Conservation (phyloP, 768 basidiomycete species). For the Cystobasidium tubakii region DNA sequence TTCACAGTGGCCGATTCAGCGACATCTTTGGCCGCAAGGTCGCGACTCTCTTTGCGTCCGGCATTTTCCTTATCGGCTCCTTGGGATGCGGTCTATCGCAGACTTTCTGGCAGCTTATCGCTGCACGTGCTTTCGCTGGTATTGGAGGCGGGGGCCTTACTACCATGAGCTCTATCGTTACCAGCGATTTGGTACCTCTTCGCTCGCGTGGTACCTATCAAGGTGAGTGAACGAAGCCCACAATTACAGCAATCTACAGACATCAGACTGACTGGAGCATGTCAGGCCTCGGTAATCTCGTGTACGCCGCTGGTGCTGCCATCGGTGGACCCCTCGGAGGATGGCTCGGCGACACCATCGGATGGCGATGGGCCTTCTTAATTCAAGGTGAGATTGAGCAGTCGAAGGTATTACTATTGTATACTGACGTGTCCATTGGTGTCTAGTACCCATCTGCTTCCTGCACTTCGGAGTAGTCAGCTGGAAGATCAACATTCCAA, state of each 20-base stretch:
- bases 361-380: slow-evolving; percentile 58
- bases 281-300: slow-evolving; percentile 57
- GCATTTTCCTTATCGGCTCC: slow-evolving; percentile 41
- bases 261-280: slow-evolving; percentile 44
- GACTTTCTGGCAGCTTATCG: slow-evolving; percentile 41
- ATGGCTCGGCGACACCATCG: slow-evolving; percentile 59
- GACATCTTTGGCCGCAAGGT: slow-evolving; percentile 40
- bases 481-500: slow-evolving; percentile 58
- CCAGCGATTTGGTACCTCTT: slow-evolving; percentile 63
- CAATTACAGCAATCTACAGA: background rate
- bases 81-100: slow-evolving; percentile 40
- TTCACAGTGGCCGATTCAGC: slow-evolving; percentile 24
- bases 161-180: slow-evolving; percentile 61
- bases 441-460: slow-evolving; percentile 58
- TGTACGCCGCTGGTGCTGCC: slow-evolving; percentile 59
- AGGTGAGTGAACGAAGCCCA: too few species aligned
- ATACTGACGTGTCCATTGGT: slow-evolving; percentile 59
- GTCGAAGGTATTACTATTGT: slow-evolving; percentile 63
- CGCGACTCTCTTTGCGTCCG: slow-evolving; percentile 40
- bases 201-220: slow-evolving; percentile 66
- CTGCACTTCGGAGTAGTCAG: slow-evolving; percentile 58
- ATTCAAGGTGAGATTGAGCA: slow-evolving; percentile 59
- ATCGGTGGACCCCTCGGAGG: slow-evolving; percentile 63
- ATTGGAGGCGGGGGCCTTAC: slow-evolving; percentile 39
- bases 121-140: slow-evolving; percentile 42